A percentile compares a stretch with the other conserved stretches of the same genome.
These are phyloP conservation scores for Aquilaria malaccensis DNA, from an alignment of 345 rosid genomes.

Conservation along the genomic window DNA sequence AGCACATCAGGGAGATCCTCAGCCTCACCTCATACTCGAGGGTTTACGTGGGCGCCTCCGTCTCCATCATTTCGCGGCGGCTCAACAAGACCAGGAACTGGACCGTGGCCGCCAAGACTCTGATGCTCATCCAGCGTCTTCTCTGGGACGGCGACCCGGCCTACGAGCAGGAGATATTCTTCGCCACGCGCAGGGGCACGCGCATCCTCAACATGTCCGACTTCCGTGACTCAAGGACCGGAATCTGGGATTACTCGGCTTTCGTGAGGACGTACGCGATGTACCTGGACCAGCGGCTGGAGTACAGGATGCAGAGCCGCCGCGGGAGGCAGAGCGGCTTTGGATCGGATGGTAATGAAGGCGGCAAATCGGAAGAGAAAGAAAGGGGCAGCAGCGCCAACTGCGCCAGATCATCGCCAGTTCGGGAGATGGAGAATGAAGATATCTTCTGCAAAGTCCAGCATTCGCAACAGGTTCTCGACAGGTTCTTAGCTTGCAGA, in stretches of 20 bases:
- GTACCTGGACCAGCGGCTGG: constrained; percentile 75
- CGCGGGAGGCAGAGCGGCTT: constrained; percentile 47
- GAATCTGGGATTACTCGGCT: constrained; percentile 81
- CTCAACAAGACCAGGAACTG: constrained; percentile 81
- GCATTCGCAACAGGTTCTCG: constrained; percentile 72
- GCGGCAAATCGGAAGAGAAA: constrained; percentile 26
- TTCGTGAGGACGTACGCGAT: constrained; percentile 71
- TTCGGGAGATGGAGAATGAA: constrained; percentile 55
- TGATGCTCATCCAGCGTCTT: constrained; percentile 58
- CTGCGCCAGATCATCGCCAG: constrained; percentile 31
- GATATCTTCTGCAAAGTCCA: constrained; percentile 51
- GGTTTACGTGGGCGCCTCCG: constrained; percentile 43
- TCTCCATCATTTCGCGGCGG: constrained; percentile 47
- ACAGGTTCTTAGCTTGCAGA: constrained; percentile 76
- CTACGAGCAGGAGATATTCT: constrained; percentile 83
- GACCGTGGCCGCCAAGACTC: constrained; percentile 81
- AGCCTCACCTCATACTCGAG: constrained; percentile 69
- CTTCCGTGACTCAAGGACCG: constrained; percentile 54
- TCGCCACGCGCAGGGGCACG: constrained; percentile 79
- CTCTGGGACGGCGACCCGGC: constrained; percentile 61
- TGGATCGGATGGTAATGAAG: constrained; percentile 16
- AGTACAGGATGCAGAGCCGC: constrained; percentile 54
- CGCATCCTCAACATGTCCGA: constrained; percentile 80
- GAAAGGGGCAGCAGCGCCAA: constrained; percentile 20
- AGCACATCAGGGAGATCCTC: constrained; percentile 61